Evolutionary conservation across 2,329 filamentous ascomycete genomes (phyloP).

Genomic region (Claviceps monticola): DNA sequence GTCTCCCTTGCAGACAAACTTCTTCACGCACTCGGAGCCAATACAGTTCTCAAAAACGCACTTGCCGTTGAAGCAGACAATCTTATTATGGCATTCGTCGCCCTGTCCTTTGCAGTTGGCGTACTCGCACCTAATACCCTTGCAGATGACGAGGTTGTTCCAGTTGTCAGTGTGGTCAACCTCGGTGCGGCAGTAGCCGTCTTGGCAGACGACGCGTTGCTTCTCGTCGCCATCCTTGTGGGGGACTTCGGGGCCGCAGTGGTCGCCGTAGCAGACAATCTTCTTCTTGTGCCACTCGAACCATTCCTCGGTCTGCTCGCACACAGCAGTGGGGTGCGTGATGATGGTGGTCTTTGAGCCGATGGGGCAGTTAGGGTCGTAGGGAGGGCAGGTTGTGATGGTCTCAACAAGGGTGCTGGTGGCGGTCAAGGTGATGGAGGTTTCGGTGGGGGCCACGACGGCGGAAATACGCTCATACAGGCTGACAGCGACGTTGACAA

Average conservation of each 20-base stretch:
- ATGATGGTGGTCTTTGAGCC: conserved; percentile 11
- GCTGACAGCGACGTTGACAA: not conserved
- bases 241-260: conserved; percentile 17
- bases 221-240: conserved; percentile 13
- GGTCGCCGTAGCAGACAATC: conserved; percentile 21
- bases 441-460: not conserved
- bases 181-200: conserved; percentile 15
- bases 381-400: conserved; percentile 16
- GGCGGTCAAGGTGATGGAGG: conserved; percentile 13
- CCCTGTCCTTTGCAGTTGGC: conserved; percentile 8
- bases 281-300: conserved; percentile 16
- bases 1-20: conserved; percentile 19
- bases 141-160: conserved; percentile 18
- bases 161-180: conserved; percentile 13
- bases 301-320: conserved; percentile 1
- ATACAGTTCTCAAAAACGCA: conserved; percentile 17
- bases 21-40: conserved; percentile 18
- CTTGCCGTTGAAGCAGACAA: conserved; percentile 19
- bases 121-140: conserved; percentile 16
- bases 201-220: conserved; percentile 20
- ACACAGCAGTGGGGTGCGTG: conserved; percentile 11
- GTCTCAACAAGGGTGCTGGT: conserved; percentile 15
- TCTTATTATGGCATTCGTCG: conserved; percentile 16
- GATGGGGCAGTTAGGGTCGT: conserved; percentile 13
- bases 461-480: not conserved